Percentiles rank a stretch among this genome's conserved stretches.
phyloP scores from a whole-genome alignment of 2,329 filamentous ascomycete species.

The Dothideomycetidae sp. region DNA sequence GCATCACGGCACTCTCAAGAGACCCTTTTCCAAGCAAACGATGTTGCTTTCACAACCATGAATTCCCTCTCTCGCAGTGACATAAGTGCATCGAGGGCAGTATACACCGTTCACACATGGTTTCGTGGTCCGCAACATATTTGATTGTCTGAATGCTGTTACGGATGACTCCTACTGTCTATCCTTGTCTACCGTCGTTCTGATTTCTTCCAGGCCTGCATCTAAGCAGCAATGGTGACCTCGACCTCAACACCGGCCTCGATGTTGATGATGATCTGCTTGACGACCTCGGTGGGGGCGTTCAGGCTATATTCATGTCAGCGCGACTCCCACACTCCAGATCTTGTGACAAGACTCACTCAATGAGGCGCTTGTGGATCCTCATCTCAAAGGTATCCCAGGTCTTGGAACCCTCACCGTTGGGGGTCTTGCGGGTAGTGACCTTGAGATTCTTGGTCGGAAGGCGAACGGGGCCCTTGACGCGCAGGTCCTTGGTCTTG shows the following conservation, averaged over 20 bases:
- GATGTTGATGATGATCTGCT: slow-evolving; percentile 94
- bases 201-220: no score
- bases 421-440: slow-evolving; percentile 97
- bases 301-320: slow-evolving; percentile 48
- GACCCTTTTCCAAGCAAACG: no score
- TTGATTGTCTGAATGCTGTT: background rate
- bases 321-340: slow-evolving; percentile 1
- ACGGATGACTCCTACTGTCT: slow-evolving; percentile 2
- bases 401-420: slow-evolving; percentile 99
- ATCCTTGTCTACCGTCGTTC: no score
- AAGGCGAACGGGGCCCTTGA: slow-evolving; percentile 96
- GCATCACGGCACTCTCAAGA: no score
- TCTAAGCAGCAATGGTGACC: slow-evolving; percentile 76
- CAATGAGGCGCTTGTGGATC: slow-evolving; percentile 95
- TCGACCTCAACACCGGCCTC: slow-evolving; percentile 88
- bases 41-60: no score
- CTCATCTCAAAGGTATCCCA: slow-evolving; percentile 99
- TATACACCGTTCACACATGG: no score
- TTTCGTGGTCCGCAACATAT: background rate
- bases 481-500: slow-evolving; percentile 93
- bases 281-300: slow-evolving; percentile 94
- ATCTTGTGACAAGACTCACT: slow-evolving; percentile 40
- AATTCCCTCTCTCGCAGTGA: no score
- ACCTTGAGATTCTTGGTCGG: slow-evolving; percentile 95
- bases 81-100: no score